Conservation (phyloP, 2,329 filamentous ascomycete species). For the Zymoseptoria passerinii region DNA sequence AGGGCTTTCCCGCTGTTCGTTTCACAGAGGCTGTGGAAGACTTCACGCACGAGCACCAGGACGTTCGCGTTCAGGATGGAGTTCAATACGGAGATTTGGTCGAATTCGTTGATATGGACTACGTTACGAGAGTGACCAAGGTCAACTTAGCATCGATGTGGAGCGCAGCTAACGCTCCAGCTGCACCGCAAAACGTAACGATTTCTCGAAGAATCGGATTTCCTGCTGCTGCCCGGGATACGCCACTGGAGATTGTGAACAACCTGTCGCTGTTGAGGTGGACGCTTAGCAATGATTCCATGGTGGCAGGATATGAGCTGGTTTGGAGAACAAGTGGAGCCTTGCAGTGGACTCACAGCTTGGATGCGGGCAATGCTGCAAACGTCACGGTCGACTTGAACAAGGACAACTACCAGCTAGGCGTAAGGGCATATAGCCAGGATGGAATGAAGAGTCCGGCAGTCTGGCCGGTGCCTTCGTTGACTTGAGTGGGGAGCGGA, state of each 20-base stretch:
- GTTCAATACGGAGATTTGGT: conserved; percentile 48
- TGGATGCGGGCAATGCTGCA: conserved; percentile 41
- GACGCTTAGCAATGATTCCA: conserved; percentile 34
- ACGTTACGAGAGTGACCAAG: conserved; percentile 44
- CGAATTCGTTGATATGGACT: conserved; percentile 52
- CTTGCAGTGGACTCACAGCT: conserved; percentile 32
- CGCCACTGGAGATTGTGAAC: conserved; percentile 17
- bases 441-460: conserved; percentile 47
- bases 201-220: conserved; percentile 23
- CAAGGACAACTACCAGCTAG: conserved; percentile 53
- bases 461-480: conserved; percentile 35
- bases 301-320: conserved; percentile 45
- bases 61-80: conserved; percentile 42
- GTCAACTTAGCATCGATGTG: conserved; percentile 50
- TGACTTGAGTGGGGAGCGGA: background rate
- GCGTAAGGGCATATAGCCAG: conserved; percentile 43
- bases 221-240: conserved; percentile 18
- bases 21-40: conserved; percentile 53
- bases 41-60: conserved; percentile 51
- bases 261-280: conserved; percentile 47
- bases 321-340: conserved; percentile 47
- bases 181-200: conserved; percentile 43
- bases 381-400: conserved; percentile 42
- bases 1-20: conserved; percentile 47
- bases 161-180: conserved; percentile 46